Evolutionary conservation across 2,329 filamentous ascomycete species (phyloP).

Genomic region (Chaetomium sp.): DNA sequence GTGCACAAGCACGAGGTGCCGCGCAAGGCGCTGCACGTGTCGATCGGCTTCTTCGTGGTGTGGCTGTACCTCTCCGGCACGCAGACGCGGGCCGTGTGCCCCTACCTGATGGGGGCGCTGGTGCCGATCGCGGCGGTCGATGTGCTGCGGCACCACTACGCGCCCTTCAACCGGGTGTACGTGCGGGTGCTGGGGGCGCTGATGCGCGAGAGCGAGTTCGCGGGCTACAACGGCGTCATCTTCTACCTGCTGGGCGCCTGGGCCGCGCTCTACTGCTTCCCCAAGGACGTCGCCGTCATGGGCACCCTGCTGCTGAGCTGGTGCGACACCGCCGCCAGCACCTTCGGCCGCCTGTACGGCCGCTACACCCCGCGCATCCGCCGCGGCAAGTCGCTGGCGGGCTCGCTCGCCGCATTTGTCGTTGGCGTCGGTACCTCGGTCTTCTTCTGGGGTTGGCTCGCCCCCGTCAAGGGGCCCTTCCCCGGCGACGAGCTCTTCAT

Average conservation of each 20-base stretch:
- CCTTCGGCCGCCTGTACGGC: constrained; percentile 87
- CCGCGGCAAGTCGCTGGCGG: constrained; percentile 87
- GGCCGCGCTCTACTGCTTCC: constrained; percentile 81
- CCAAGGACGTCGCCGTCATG: constrained; percentile 91
- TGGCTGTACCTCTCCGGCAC: constrained; percentile 80
- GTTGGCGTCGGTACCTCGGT: constrained; percentile 81
- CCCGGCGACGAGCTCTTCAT: constrained; percentile 75
- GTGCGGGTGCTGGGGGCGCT: constrained; percentile 82
- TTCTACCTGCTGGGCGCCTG: constrained; percentile 93
- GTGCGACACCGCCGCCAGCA: constrained; percentile 97
- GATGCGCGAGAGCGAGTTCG: constrained; percentile 96
- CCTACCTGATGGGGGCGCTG: constrained; percentile 77
- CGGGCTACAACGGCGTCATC: constrained; percentile 94
- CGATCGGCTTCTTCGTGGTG: constrained; percentile 91
- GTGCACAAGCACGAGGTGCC: constrained; percentile 97
- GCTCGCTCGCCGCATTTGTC: constrained; percentile 79
- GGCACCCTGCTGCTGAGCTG: constrained; percentile 88
- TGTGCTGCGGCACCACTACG: constrained; percentile 78
- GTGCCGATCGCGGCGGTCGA: constrained; percentile 84
- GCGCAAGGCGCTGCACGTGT: constrained; percentile 89
- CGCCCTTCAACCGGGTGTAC: constrained; percentile 82
- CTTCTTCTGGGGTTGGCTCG: constrained; percentile 86
- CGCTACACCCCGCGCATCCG: constrained; percentile 84
- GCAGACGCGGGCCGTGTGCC: constrained; percentile 76
- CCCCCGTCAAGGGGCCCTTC: constrained; percentile 67